phyloP scores from a whole-genome alignment of 1,284 basidiomycete species.

The Chalciporus sp. region DNA sequence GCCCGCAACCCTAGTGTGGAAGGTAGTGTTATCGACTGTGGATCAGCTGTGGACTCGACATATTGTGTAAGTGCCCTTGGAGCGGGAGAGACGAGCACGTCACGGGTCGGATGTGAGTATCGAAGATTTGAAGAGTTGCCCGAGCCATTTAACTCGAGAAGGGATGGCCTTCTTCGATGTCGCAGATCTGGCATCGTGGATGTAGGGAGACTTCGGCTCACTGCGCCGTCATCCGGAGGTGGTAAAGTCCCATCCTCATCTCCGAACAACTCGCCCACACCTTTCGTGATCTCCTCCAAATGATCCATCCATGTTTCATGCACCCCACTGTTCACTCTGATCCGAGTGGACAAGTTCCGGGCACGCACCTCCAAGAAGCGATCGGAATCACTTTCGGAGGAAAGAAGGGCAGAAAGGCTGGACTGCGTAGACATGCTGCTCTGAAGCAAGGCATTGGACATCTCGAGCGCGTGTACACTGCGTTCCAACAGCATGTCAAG shows the following conservation, averaged over 20 bases:
- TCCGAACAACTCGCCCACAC: conserved; percentile 58
- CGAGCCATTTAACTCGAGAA: conserved; percentile 43
- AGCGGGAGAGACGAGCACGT: conserved; percentile 61
- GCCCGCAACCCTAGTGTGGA: conserved; percentile 69
- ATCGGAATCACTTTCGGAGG: conserved; percentile 42
- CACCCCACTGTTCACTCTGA: conserved; percentile 43
- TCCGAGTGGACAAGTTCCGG: conserved; percentile 52
- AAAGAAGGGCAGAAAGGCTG: conserved; percentile 52
- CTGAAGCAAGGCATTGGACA: conserved; percentile 76
- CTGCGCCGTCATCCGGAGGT: conserved; percentile 31
- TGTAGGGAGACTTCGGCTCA: conserved; percentile 58
- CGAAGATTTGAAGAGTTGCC: conserved; percentile 45
- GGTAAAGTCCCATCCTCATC: conserved; percentile 18
- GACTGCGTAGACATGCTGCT: conserved; percentile 71
- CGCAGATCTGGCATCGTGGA: conserved; percentile 32
- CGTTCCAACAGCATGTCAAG: conserved; percentile 77
- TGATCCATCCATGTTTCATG: conserved; percentile 66
- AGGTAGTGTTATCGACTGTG: conserved; percentile 58
- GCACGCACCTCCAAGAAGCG: conserved; percentile 46
- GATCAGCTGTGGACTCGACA: conserved; percentile 55
- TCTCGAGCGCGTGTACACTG: conserved; percentile 79
- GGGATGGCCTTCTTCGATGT: conserved; percentile 49
- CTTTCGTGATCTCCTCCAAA: conserved; percentile 62
- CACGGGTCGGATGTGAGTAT: conserved; percentile 52
- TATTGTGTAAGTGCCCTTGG: conserved; percentile 75